These are phyloP conservation scores for Exophiala xenobiotica DNA, from an alignment of 2,329 filamentous ascomycete species.

Conservation along the genomic window DNA sequence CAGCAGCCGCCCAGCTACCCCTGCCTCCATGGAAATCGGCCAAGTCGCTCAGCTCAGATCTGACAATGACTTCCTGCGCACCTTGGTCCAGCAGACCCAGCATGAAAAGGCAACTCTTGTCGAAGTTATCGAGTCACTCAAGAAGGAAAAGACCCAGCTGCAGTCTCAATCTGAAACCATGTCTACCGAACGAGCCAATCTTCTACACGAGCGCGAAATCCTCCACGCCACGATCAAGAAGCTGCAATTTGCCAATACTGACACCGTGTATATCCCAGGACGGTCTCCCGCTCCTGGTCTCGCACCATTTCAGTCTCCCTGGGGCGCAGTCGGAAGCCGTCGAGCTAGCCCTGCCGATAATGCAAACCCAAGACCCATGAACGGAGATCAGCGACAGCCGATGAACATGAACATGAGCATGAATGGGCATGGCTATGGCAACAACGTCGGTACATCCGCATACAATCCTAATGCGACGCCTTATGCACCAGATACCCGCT, in stretches of 20 bases:
- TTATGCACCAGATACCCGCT: neutral
- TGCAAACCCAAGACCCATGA: neutral
- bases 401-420: no score
- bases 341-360: slow-evolving; percentile 3
- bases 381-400: neutral
- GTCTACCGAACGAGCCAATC: slow-evolving; percentile 2
- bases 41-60: slow-evolving; percentile 10
- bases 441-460: neutral
- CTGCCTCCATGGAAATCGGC: slow-evolving; percentile 14
- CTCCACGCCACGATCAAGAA: slow-evolving; percentile 17
- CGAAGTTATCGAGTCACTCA: slow-evolving; percentile 18
- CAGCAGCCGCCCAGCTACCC: slow-evolving; percentile 7
- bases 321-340: slow-evolving; percentile 18
- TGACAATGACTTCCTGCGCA: slow-evolving; percentile 19
- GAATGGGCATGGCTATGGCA: neutral
- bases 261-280: no score
- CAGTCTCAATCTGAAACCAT: slow-evolving; percentile 5
- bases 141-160: slow-evolving; percentile 12
- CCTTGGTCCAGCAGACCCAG: slow-evolving; percentile 13
- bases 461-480: slow-evolving; percentile 5
- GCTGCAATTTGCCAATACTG: slow-evolving; percentile 8
- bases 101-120: slow-evolving; percentile 16
- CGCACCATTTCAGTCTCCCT: slow-evolving; percentile 17
- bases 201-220: slow-evolving; percentile 16
- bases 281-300: no score